Conservation (phyloP, 208 protist genomes). For the Leishmania mexicana region DNA sequence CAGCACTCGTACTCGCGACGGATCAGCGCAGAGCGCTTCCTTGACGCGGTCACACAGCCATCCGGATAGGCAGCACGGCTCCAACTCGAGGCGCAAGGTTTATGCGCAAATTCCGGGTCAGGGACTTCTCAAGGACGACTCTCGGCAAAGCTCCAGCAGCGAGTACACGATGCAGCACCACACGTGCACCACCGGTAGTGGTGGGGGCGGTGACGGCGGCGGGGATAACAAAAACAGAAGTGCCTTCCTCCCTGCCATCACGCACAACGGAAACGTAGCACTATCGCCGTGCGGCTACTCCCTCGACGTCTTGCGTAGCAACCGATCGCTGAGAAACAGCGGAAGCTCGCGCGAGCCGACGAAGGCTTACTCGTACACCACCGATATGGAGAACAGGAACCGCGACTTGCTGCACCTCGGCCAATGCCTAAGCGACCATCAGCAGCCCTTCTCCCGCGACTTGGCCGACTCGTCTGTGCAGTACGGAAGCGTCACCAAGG, state of each 20-base stretch:
- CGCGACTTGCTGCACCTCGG: conserved; percentile 9
- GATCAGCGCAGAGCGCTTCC: background rate
- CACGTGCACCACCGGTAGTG: background rate
- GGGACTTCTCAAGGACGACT: conserved; percentile 15
- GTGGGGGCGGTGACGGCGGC: background rate
- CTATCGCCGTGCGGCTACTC: conserved; percentile 11
- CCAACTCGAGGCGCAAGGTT: background rate
- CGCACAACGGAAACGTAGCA: background rate
- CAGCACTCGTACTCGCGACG: background rate
- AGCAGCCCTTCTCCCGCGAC: conserved; percentile 13
- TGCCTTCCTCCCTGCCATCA: conserved; percentile 27
- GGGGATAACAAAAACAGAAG: background rate
- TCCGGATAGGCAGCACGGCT: background rate
- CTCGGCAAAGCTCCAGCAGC: conserved; percentile 11
- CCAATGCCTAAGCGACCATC: conserved; percentile 1
- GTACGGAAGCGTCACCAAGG: conserved; percentile 2
- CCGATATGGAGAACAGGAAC: conserved; percentile 3
- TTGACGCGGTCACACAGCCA: conserved; percentile 2
- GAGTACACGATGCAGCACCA: conserved; percentile 8
- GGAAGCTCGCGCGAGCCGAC: conserved; percentile 21
- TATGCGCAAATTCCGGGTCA: background rate
- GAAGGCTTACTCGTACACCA: conserved; percentile 11
- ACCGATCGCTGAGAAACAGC: conserved; percentile 10
- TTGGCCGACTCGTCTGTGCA: background rate
- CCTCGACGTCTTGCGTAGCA: conserved; percentile 10